Evolutionary conservation across 768 basidiomycete genomes (phyloP).

Genomic region (Russula earlei): DNA sequence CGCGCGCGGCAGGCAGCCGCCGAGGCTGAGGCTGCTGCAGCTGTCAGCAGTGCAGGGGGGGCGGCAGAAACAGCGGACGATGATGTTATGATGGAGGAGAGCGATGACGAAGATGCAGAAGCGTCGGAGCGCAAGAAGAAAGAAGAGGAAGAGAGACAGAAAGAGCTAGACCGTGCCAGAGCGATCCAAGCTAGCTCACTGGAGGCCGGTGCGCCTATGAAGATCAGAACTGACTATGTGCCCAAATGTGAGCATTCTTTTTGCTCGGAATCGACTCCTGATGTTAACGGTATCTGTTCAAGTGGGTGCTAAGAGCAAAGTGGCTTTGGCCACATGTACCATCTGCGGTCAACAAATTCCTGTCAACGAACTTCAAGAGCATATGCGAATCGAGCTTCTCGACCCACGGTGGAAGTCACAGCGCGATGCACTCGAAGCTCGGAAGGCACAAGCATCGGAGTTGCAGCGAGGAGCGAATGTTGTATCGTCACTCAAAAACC

Average conservation of each 20-base stretch:
- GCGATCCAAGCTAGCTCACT: slow-evolving; percentile 72
- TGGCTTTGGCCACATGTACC: slow-evolving; percentile 76
- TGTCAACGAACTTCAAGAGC: slow-evolving; percentile 91
- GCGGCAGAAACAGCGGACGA: slow-evolving; percentile 41
- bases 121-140: slow-evolving; percentile 48
- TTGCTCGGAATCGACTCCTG: not conserved
- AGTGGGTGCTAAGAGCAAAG: slow-evolving; percentile 64
- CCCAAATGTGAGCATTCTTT: slow-evolving; percentile 61
- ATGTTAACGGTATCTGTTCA: slow-evolving; percentile 7
- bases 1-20: slow-evolving; percentile 76
- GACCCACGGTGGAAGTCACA: slow-evolving; percentile 99
- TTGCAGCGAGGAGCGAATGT: slow-evolving; percentile 89
- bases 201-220: slow-evolving; percentile 74
- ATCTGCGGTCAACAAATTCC: slow-evolving; percentile 96
- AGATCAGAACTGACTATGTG: slow-evolving; percentile 93
- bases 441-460: slow-evolving; percentile 83
- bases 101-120: slow-evolving; percentile 68
- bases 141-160: slow-evolving; percentile 62
- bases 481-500: slow-evolving; percentile 82
- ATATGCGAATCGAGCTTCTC: slow-evolving; percentile 95
- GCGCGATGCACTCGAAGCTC: slow-evolving; percentile 77
- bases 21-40: slow-evolving; percentile 74
- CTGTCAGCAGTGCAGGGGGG: slow-evolving; percentile 56
- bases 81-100: slow-evolving; percentile 72
- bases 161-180: slow-evolving; percentile 66